A percentile compares a stretch with the other conserved stretches of the same genome.
Conservation (phyloP, 1,284 basidiomycete species). For the Thelephora terrestris region DNA sequence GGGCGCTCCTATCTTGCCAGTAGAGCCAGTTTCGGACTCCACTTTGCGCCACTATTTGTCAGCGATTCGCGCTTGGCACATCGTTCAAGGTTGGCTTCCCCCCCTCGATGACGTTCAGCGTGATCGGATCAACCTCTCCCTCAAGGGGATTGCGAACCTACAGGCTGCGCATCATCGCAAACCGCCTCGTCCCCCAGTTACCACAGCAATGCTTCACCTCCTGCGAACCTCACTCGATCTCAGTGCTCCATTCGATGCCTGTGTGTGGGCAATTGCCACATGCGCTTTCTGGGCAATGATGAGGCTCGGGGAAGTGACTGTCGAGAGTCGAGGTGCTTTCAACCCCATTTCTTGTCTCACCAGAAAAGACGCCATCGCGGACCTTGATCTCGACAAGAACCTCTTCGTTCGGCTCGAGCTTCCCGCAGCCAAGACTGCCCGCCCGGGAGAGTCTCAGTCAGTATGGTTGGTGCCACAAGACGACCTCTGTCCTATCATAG, state of each 20-base stretch:
- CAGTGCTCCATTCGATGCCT: conserved; percentile 23
- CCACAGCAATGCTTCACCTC: conserved; percentile 19
- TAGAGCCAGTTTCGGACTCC: conserved; percentile 17
- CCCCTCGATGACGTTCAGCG: conserved; percentile 13
- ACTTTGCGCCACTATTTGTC: conserved; percentile 23
- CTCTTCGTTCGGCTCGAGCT: conserved; percentile 19
- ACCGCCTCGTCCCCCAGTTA: conserved; percentile 22
- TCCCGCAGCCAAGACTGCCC: conserved; percentile 26
- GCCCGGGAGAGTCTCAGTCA: conserved; percentile 21
- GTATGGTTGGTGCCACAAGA: conserved; percentile 18
- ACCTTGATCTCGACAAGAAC: conserved; percentile 13
- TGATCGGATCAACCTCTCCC: conserved; percentile 18
- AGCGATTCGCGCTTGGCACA: conserved; percentile 27
- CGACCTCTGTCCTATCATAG: conserved; percentile 19
- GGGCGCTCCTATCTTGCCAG: no score
- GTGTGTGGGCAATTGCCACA: conserved; percentile 23
- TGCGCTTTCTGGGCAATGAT: conserved; percentile 30
- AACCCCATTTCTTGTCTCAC: conserved; percentile 15
- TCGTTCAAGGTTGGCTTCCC: conserved; percentile 27
- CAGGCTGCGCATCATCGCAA: conserved; percentile 10
- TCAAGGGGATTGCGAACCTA: conserved; percentile 20
- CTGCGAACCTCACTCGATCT: conserved; percentile 16
- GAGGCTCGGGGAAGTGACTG: conserved; percentile 26
- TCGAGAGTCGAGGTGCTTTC: conserved; percentile 14
- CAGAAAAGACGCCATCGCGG: conserved; percentile 7